A percentile compares a stretch with the other conserved stretches of the same genome.
These are phyloP conservation scores for Blepharisma japonicum DNA, from an alignment of 73 alveolate genomes.

Conservation along the genomic window DNA sequence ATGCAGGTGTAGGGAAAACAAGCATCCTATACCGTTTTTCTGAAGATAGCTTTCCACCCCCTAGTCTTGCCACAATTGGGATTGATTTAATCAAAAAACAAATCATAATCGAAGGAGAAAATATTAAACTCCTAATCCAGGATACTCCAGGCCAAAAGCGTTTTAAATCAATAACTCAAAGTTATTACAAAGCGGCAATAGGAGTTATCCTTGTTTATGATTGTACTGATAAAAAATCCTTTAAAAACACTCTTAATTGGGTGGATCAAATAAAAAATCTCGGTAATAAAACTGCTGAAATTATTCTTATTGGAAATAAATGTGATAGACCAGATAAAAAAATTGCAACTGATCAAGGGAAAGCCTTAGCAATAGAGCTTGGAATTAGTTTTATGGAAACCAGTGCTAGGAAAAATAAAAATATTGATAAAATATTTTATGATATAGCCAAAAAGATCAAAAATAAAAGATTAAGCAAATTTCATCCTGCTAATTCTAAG, in stretches of 20 bases:
- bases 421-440: no score
- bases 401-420: no score
- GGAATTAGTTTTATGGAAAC: no score
- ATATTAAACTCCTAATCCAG: background rate
- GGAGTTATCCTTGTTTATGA: background rate
- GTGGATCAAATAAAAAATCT: background rate
- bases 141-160: no score
- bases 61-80: slow-evolving; percentile 60
- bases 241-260: background rate
- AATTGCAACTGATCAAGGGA: no score
- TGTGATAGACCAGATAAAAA: no score
- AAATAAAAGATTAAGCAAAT: no score
- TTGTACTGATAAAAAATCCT: background rate
- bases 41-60: slow-evolving; percentile 52
- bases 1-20: slow-evolving; percentile 20
- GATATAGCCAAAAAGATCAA: no score
- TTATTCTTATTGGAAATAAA: no score
- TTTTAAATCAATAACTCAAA: background rate
- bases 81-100: slow-evolving; percentile 65
- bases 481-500: no score
- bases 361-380: background rate
- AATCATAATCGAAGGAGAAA: slow-evolving; percentile 43
- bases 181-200: background rate
- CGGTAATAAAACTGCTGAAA: no score
- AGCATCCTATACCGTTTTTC: slow-evolving; percentile 38